These are phyloP conservation scores for Leishmania tarentolae DNA, from an alignment of 208 protist genomes.

Conservation along the genomic window DNA sequence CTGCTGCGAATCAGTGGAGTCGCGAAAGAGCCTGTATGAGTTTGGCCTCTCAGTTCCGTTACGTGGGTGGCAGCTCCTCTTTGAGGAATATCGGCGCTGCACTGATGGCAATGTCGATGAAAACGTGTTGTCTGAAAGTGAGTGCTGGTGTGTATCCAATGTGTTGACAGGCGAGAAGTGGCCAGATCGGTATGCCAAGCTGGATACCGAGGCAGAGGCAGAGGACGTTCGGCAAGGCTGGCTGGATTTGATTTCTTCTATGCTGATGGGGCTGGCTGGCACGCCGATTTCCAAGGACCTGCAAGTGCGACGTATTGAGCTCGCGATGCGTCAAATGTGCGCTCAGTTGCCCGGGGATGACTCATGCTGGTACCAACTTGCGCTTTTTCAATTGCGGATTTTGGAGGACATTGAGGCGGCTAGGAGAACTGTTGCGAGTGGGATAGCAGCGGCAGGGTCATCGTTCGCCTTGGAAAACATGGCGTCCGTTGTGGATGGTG, in stretches of 20 bases:
- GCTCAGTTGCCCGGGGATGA: conserved; percentile 62
- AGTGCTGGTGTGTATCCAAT: conserved; percentile 15
- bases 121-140: conserved; percentile 11
- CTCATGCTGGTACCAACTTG: conserved; percentile 77
- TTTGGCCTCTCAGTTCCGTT: conserved; percentile 73
- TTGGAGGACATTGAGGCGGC: conserved; percentile 57
- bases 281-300: conserved; percentile 37
- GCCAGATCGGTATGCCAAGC: conserved; percentile 70
- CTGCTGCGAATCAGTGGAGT: conserved; percentile 35
- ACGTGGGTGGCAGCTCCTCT: conserved; percentile 44
- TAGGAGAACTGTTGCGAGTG: conserved; percentile 38
- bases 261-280: conserved; percentile 38
- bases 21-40: conserved; percentile 64
- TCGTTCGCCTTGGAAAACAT: conserved; percentile 66
- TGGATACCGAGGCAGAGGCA: conserved; percentile 32
- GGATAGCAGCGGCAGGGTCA: conserved; percentile 23
- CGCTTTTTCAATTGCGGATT: conserved; percentile 62
- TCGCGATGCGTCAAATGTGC: conserved; percentile 86
- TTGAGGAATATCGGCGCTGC: conserved; percentile 55
- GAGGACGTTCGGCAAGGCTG: conserved; percentile 45
- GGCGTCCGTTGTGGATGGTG: conserved; percentile 14
- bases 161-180: conserved; percentile 45
- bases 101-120: conserved; percentile 4
- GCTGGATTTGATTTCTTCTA: conserved; percentile 45
- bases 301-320: conserved; percentile 69